These are phyloP conservation scores for Diplodia intermedia DNA, from an alignment of 2,329 filamentous ascomycete genomes.

Conservation along the genomic window DNA sequence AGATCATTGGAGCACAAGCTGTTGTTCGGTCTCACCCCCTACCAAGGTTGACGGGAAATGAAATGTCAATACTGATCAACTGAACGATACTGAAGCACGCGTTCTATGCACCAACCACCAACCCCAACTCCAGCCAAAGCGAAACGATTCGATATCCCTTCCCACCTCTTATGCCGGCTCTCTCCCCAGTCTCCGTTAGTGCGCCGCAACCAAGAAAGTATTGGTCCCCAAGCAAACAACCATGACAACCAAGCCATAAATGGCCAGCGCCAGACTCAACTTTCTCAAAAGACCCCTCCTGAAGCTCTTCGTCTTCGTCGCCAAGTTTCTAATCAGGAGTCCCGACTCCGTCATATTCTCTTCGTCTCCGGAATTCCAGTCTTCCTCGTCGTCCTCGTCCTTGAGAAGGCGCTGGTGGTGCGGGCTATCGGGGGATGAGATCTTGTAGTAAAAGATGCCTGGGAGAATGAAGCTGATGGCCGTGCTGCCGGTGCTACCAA, in stretches of 20 bases:
- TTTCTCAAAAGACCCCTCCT: slow-evolving; percentile 70
- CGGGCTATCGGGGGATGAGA: slow-evolving; percentile 84
- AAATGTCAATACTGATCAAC: not conserved
- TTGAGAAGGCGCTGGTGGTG: slow-evolving; percentile 88
- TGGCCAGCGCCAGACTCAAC: slow-evolving; percentile 74
- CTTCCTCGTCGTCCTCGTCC: slow-evolving; percentile 84
- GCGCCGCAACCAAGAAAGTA: slow-evolving; percentile 74
- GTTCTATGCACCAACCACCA: slow-evolving; percentile 13
- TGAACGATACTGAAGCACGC: not conserved
- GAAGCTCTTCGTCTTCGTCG: slow-evolving; percentile 68
- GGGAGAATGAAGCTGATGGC: slow-evolving; percentile 97
- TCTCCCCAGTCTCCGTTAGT: slow-evolving; percentile 54
- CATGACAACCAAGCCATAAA: slow-evolving; percentile 91
- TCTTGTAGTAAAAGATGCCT: slow-evolving; percentile 98
- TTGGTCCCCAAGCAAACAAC: slow-evolving; percentile 85
- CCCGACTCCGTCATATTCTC: slow-evolving; percentile 44
- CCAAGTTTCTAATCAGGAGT: slow-evolving; percentile 33
- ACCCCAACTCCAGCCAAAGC: slow-evolving; percentile 4
- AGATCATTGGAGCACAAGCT: too few relatives aligned
- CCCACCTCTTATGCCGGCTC: not conserved
- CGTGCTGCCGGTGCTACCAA: slow-evolving; percentile 91
- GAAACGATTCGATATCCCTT: not conserved
- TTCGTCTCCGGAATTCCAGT: slow-evolving; percentile 64
- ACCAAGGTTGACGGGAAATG: not conserved
- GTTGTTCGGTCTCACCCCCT: not conserved